Evolutionary conservation across 192 early-diverging fungal genomes (phyloP), one percentile per base, ranked within the genome.

Genomic region (Coemansia sp.): DNA sequence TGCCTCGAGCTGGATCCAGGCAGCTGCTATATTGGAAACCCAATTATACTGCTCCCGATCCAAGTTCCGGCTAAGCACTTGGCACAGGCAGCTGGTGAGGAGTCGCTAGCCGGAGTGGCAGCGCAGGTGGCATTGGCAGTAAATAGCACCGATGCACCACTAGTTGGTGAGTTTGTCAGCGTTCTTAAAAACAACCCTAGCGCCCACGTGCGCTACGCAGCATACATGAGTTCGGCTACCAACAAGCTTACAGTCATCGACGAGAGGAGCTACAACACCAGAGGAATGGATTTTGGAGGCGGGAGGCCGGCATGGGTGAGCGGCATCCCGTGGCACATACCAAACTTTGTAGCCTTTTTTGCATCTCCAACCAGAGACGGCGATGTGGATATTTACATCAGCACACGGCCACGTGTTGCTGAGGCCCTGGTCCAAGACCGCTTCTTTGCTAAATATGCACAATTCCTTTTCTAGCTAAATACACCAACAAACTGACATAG

Each of bases 241-340:
- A 61, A 45, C 5, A 21, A 43, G 20, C 26, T 80, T 37, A 53
- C 64, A 3, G 57, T 71, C 23, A 64, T 73, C 16, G 71, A 80
- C 39, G 71, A 80, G 45, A 57, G 67, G 20, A 26, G 58, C 24
- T 80, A 73, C 59, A 33, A 56, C 24, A 66, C 50, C 9, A 9
- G 13, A 26, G 37, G 62, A 9, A 69, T 69, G 0, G 77, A 80
- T 50, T 80, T 80, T 74, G 77, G 77, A 34, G 20, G 58, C 23
- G 77, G 77, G 14, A 51, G 64, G 7, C 77, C 77, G 3, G 33
- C 65, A 7, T 74, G 71, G 72, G 58, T 80, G 43, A 73, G 76
- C 21, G 76, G 70, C 0, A 68, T 70, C 18, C 56, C 63, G 18
- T 26, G 55, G 37, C 67, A 73, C 39, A 62, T 73, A 58, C 70